Evolutionary conservation across 108 stramenopile species (phyloP), one percentile per base, ranked within the genome.

Genomic region (Skeletonema menzelii): DNA sequence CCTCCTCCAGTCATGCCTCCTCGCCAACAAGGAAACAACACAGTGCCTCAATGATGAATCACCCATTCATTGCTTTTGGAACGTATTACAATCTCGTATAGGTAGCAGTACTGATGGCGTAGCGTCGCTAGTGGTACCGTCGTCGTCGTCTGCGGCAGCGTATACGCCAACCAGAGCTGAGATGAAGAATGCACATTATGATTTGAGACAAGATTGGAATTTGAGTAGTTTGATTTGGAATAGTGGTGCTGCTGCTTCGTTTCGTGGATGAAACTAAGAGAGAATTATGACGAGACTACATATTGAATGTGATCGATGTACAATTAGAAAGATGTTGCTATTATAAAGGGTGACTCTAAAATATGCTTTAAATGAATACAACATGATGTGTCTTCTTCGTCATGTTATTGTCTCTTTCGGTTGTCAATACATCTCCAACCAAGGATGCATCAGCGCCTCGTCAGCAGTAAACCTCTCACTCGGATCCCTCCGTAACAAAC

Each of bases 401-500:
- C n/a, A n/a, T n/a, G n/a, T n/a, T n/a, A n/a, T n/a, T n/a, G n/a
- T n/a, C n/a, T n/a, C n/a, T n/a, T n/a, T n/a, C n/a, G n/a, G n/a
- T n/a, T n/a, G n/a, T n/a, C 35, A 37, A 37, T 37, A 37, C 35
- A 37, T 37, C 35, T 37, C 12, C 35, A 37, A 37, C 72, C 72
- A 73, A n/a, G 72, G 72, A 46, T 73, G 72, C 56, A 64, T 63
- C 56, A 94, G 70, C 5, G 92, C 92, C 27, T 86, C 74, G 35
- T 80, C 76, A 28, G 84, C 88, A 7, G 90, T 82, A 13, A 65
- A 68, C 44, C 92, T 75, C 8, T 79, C 56, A 19, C 73, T 57
- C 34, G 87, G 83, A 74, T 91, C 80, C 12, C 81, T 79, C 26
- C 73, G 55, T 31, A 97, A 82, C 60, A 96, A 73, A 15, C 63